These are phyloP conservation scores for Phytomonas francai DNA, from an alignment of 208 protist genomes.

Conservation along the genomic window DNA sequence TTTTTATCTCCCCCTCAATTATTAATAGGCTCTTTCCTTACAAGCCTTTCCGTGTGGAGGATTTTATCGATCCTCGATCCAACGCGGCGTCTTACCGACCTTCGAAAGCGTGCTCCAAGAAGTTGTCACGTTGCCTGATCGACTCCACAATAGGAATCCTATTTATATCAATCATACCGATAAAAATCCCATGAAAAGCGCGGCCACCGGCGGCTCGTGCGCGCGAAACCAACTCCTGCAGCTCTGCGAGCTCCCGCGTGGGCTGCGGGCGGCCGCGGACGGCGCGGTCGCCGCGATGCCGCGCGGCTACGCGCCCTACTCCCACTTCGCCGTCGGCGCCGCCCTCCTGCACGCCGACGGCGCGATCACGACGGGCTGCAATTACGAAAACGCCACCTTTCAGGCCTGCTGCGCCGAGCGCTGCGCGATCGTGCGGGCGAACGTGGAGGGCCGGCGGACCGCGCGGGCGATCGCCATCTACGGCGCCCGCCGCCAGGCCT, in stretches of 20 bases:
- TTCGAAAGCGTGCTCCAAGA: no score
- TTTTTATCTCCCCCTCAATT: no score
- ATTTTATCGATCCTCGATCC: no score
- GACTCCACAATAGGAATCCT: no score
- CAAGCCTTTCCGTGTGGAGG: no score
- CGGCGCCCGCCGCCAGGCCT: slow-evolving; percentile 17
- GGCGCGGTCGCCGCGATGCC: slow-evolving; percentile 47
- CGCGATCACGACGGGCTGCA: slow-evolving; percentile 63
- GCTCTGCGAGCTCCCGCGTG: slow-evolving; percentile 30
- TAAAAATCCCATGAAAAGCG: slow-evolving; percentile 11
- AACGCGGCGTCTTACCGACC: no score
- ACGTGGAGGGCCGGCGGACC: slow-evolving; percentile 53
- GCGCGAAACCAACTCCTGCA: slow-evolving; percentile 28
- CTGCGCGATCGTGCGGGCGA: slow-evolving; percentile 76
- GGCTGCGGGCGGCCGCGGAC: slow-evolving; percentile 24
- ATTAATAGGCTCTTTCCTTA: no score
- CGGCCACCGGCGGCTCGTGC: slow-evolving; percentile 8
- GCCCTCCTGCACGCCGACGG: slow-evolving; percentile 61
- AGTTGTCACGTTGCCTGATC: no score
- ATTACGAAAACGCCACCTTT: slow-evolving; percentile 82
- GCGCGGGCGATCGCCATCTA: slow-evolving; percentile 76
- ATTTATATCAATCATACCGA: background rate
- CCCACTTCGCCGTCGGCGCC: slow-evolving; percentile 73
- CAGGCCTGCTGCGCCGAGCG: slow-evolving; percentile 79
- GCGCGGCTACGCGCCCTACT: slow-evolving; percentile 67